These are phyloP conservation scores for Collybia sordida DNA, from an alignment of 768 basidiomycete genomes.

Conservation along the genomic window DNA sequence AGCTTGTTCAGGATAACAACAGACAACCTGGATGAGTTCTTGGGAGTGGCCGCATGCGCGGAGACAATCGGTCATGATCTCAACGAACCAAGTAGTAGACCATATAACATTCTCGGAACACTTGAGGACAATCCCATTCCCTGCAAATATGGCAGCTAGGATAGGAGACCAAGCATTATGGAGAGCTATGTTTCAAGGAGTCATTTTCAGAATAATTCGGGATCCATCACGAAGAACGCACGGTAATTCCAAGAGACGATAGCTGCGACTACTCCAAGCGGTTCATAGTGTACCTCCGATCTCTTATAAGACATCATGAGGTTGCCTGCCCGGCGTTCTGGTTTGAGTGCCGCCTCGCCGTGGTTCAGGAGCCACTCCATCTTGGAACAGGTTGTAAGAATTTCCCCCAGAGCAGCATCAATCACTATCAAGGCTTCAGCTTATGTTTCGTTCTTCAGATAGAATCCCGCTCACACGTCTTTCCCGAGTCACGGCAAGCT, in stretches of 20 bases:
- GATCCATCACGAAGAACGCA: constrained; percentile 26
- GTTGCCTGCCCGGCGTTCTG: constrained; percentile 68
- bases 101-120: constrained; percentile 92
- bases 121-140: constrained; percentile 88
- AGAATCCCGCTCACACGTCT: constrained; percentile 66
- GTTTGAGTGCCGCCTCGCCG: constrained; percentile 75
- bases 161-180: constrained; percentile 97
- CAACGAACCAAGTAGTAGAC: constrained; percentile 84
- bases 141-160: constrained; percentile 85
- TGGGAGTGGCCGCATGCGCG: constrained; percentile 77
- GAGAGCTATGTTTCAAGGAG: constrained; percentile 50
- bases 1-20: constrained; percentile 88
- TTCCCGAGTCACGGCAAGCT: constrained; percentile 92
- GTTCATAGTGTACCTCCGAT: constrained; percentile 82
- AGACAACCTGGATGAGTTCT: constrained; percentile 89
- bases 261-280: constrained; percentile 88
- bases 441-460: not conserved
- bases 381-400: constrained; percentile 92
- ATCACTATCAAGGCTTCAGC: constrained; percentile 54
- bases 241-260: constrained; percentile 97
- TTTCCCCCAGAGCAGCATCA: constrained; percentile 93
- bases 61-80: constrained; percentile 76
- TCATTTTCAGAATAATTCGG: constrained; percentile 1
- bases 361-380: constrained; percentile 89
- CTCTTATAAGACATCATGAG: constrained; percentile 75